A percentile compares a stretch with the other conserved stretches of the same genome.
phyloP scores from a whole-genome alignment of 352 stramenopile genomes.

The Aphanomyces astaci region DNA sequence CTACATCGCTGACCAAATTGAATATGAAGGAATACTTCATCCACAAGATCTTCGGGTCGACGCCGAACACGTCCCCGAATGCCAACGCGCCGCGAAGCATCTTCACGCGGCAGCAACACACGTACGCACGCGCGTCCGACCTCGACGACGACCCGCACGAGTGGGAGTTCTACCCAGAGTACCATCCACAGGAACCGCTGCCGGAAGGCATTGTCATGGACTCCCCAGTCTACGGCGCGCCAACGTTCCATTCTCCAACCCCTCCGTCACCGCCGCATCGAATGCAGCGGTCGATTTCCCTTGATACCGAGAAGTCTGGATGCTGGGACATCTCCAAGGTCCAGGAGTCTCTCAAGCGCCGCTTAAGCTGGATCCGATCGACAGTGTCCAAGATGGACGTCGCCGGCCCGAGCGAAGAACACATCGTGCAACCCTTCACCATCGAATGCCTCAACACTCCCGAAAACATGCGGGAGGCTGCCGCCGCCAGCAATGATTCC shows the following conservation, averaged over 20 bases:
- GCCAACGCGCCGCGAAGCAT: not conserved
- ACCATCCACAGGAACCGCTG: not conserved
- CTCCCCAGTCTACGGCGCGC: not conserved
- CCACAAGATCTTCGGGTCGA: slow-evolving; percentile 10
- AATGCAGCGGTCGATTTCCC: not conserved
- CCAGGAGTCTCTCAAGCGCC: not conserved
- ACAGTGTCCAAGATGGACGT: not conserved
- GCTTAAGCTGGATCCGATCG: slow-evolving; percentile 9
- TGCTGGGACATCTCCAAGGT: not conserved
- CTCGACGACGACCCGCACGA: not conserved
- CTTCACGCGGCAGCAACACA: not conserved
- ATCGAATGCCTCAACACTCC: not conserved
- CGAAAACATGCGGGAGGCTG: not conserved
- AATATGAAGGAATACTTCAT: slow-evolving; percentile 23
- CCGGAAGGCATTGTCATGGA: slow-evolving; percentile 20
- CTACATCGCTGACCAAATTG: not conserved
- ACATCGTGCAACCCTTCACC: not conserved
- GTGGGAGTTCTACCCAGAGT: slow-evolving; percentile 12
- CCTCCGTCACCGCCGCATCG: not conserved
- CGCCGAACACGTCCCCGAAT: not conserved
- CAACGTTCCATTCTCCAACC: slow-evolving; percentile 16
- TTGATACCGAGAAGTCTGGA: slow-evolving; percentile 2
- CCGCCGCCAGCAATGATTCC: not conserved
- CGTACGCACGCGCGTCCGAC: not conserved
- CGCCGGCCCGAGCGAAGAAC: not conserved